Evolutionary conservation across 2,329 filamentous ascomycete genomes (phyloP).

Genomic region (Rhynchosporium agropyri): DNA sequence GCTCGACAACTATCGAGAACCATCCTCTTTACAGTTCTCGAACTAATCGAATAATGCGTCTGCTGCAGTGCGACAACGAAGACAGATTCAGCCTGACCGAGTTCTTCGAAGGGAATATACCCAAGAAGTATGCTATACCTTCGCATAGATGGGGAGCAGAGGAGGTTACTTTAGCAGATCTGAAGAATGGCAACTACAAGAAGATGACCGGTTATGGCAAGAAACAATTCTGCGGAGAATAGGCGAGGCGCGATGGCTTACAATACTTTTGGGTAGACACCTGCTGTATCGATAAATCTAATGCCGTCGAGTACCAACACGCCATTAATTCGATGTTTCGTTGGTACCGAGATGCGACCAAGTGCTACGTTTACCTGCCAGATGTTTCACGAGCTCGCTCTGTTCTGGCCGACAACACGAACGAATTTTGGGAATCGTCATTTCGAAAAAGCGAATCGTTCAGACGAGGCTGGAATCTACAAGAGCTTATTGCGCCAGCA

Average conservation of each 20-base stretch:
- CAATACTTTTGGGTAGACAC: neutral
- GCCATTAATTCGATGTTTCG: conserved; percentile 7
- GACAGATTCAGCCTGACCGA: conserved; percentile 26
- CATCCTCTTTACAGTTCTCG: conserved; percentile 14
- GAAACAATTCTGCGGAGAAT: conserved; percentile 26
- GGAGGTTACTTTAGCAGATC: conserved; percentile 24
- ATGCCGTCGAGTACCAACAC: neutral
- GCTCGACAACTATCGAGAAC: conserved; percentile 20
- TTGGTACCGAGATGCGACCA: neutral
- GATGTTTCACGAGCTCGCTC: conserved; percentile 1
- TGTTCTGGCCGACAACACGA: neutral
- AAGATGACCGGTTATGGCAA: conserved; percentile 26
- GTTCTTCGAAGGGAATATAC: conserved; percentile 25
- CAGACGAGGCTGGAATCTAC: conserved; percentile 28
- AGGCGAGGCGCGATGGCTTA: conserved; percentile 21
- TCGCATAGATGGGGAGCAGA: conserved; percentile 33
- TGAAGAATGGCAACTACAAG: conserved; percentile 14
- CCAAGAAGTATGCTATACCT: conserved; percentile 32
- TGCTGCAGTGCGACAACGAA: conserved; percentile 21
- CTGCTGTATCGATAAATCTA: too few species aligned
- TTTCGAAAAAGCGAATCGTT: conserved; percentile 25
- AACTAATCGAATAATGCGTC: conserved; percentile 26
- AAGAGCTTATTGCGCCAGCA: conserved; percentile 33
- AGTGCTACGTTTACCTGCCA: conserved; percentile 12
- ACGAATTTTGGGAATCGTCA: neutral